Percentiles rank a stretch among this genome's conserved stretches.
Conservation (phyloP, 495 filamentous ascomycete species). For the Aspergillus baeticus region DNA sequence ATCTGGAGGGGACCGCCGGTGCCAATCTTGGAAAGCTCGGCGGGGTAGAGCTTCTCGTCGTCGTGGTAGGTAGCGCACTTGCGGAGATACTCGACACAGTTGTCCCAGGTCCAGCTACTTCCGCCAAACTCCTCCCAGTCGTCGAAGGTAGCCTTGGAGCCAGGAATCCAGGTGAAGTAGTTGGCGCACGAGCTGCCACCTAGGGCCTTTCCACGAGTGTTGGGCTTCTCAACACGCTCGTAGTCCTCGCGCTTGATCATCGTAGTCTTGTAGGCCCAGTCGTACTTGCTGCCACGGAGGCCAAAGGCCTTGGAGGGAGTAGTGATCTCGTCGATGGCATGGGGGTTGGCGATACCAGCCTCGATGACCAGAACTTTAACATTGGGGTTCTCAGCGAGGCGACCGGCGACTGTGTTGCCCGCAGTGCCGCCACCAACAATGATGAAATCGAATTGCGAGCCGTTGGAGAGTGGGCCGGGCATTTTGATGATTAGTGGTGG, state of each 20-base stretch:
- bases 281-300: constrained; percentile 46
- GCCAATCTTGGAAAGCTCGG: constrained; percentile 49
- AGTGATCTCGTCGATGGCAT: constrained; percentile 40
- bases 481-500: too few species aligned
- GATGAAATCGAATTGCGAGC: constrained; percentile 37
- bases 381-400: constrained; percentile 55
- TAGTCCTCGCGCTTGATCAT: constrained; percentile 63
- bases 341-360: constrained; percentile 42
- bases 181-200: constrained; percentile 53
- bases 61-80: constrained; percentile 59
- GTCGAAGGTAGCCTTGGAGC: constrained; percentile 54
- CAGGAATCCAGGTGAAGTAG: constrained; percentile 59
- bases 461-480: constrained; percentile 18
- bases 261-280: constrained; percentile 65
- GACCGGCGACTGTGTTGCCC: constrained; percentile 55
- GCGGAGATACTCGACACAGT: constrained; percentile 47
- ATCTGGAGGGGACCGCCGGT: constrained; percentile 51
- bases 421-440: constrained; percentile 57
- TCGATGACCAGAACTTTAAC: constrained; percentile 55
- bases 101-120: constrained; percentile 57
- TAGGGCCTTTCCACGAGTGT: constrained; percentile 54
- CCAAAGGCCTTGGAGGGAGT: constrained; percentile 45
- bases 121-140: constrained; percentile 57
- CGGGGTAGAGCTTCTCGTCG: constrained; percentile 36
- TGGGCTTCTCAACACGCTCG: constrained; percentile 61